A percentile compares a stretch with the other conserved stretches of the same genome.
Conservation (phyloP, 148 eudicot genomes). For the Dysphania ambrosioides region DNA sequence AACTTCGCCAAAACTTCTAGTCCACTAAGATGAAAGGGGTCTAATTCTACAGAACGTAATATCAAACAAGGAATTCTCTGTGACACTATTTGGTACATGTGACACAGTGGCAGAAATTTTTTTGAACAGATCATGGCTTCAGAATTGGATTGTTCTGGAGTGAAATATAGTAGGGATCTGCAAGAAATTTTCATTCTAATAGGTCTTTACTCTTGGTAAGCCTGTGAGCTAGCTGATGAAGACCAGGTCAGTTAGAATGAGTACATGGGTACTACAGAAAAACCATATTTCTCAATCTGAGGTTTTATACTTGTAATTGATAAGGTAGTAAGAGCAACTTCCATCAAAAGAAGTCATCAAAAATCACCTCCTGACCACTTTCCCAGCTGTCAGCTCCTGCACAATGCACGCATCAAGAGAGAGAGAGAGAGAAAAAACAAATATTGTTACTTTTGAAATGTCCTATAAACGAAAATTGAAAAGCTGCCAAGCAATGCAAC, state of each 20-base stretch:
- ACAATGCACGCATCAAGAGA: constrained; percentile 73
- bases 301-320: constrained; percentile 24
- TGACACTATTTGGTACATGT: background rate
- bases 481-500: constrained; percentile 14
- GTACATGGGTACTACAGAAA: constrained; percentile 30
- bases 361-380: constrained; percentile 95
- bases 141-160: constrained; percentile 12
- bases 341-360: constrained; percentile 95
- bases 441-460: constrained; percentile 35
- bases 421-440: constrained; percentile 41
- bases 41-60: background rate
- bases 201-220: constrained; percentile 19
- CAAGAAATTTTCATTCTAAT: background rate
- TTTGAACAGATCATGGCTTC: background rate
- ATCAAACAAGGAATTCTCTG: background rate
- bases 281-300: constrained; percentile 17
- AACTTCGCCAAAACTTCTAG: background rate
- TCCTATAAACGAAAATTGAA: constrained; percentile 28
- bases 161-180: background rate
- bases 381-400: constrained; percentile 92
- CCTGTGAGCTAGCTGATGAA: constrained; percentile 17
- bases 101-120: background rate
- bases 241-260: constrained; percentile 16
- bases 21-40: constrained; percentile 2
- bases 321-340: constrained; percentile 46